Percentiles rank a stretch among this genome's conserved stretches.
Conservation (phyloP, 1,139 yeast genomes). For the Debaryomyces coudertii region DNA sequence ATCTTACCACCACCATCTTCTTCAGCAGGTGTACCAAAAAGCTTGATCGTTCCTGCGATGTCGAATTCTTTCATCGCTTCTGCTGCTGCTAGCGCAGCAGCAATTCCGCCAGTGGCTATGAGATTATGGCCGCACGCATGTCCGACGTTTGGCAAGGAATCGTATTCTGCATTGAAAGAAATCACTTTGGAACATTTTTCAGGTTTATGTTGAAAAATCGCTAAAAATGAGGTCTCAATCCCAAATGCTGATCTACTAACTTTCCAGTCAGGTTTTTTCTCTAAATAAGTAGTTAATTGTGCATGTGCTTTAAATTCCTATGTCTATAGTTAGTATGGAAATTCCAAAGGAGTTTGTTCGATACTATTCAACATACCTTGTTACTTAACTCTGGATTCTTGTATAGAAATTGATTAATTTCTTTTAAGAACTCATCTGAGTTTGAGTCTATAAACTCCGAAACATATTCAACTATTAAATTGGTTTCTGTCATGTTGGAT, state of each 20-base stretch:
- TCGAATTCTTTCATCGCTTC: constrained; percentile 19
- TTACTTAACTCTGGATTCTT: neutral
- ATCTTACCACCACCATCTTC: constrained; percentile 28
- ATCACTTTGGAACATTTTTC: neutral
- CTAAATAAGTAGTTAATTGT: neutral
- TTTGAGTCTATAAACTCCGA: constrained; percentile 1
- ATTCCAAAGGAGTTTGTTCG: no score
- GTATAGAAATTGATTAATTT: neutral
- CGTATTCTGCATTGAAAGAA: constrained; percentile 21
- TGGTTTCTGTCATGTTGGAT: neutral
- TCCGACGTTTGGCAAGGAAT: constrained; percentile 26
- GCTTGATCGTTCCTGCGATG: constrained; percentile 23
- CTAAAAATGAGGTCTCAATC: neutral
- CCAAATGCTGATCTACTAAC: neutral
- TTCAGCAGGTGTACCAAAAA: constrained; percentile 29
- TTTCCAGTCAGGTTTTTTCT: neutral
- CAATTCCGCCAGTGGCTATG: constrained; percentile 22
- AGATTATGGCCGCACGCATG: constrained; percentile 30
- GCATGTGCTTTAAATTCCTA: neutral
- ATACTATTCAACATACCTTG: neutral
- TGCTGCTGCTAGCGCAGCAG: constrained; percentile 19
- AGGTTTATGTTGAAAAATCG: neutral
- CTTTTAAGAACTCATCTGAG: neutral
- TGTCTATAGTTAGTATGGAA: neutral
- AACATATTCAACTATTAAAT: neutral